These are phyloP conservation scores for Dalbergia cochinchinensis DNA, from an alignment of 306 rosid genomes.

Conservation along the genomic window DNA sequence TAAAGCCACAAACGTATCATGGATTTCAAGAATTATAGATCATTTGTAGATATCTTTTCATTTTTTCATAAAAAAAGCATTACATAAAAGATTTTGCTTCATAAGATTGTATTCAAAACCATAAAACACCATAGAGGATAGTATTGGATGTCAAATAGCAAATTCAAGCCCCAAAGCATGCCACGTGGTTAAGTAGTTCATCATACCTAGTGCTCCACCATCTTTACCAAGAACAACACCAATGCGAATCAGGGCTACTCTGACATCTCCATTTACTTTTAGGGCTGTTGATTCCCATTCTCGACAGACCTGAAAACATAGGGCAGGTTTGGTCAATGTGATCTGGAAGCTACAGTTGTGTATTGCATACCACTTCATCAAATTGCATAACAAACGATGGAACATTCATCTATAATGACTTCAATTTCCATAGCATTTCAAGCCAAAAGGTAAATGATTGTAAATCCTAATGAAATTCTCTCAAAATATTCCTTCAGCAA, in stretches of 20 bases:
- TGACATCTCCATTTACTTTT: conserved; percentile 76
- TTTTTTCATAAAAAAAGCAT: neutral
- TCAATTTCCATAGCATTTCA: neutral
- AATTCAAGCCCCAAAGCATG: conserved; percentile 19
- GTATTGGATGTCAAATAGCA: conserved; percentile 7
- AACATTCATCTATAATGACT: neutral
- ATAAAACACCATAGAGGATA: conserved; percentile 11
- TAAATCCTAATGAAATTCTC: neutral
- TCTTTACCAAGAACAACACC: conserved; percentile 99
- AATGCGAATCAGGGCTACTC: conserved; percentile 84
- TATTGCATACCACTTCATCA: neutral
- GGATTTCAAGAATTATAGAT: conserved; percentile 19
- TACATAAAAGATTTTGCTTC: conserved; percentile 14
- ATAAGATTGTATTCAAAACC: conserved; percentile 33
- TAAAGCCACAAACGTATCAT: conserved; percentile 21
- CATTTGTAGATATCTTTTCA: neutral
- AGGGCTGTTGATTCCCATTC: conserved; percentile 94
- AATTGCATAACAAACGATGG: neutral
- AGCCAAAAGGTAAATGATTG: neutral
- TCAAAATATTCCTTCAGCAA: neutral
- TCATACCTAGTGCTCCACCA: conserved; percentile 96
- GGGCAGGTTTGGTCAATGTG: conserved; percentile 7
- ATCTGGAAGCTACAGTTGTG: conserved; percentile 27
- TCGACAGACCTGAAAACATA: conserved; percentile 82
- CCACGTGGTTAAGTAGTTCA: neutral